Evolutionary conservation across 495 filamentous ascomycete genomes (phyloP).

Genomic region (Daldinia vernicosa): DNA sequence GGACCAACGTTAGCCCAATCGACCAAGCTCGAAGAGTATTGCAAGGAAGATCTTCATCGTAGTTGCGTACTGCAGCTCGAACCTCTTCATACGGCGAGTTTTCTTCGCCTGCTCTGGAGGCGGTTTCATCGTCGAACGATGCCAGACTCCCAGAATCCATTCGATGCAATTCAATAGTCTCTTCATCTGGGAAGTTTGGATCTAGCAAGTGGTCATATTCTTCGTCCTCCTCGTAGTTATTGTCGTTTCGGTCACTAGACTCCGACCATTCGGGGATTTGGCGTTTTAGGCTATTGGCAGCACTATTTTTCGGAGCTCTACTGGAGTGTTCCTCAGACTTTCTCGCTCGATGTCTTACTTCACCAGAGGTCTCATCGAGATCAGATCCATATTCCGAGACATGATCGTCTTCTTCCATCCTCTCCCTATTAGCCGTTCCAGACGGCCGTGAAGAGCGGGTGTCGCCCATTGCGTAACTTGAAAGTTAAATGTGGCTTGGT

Average conservation of each 20-base stretch:
- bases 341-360: conserved; percentile 35
- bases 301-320: conserved; percentile 34
- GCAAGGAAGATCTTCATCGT: conserved; percentile 71
- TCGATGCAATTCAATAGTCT: conserved; percentile 44
- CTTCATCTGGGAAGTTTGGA: conserved; percentile 58
- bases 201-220: conserved; percentile 58
- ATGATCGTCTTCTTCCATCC: conserved; percentile 37
- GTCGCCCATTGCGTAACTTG: conserved; percentile 8
- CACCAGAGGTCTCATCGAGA: conserved; percentile 42
- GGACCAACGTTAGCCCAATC: conserved; percentile 71
- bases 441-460: conserved; percentile 28
- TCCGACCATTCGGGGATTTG: conserved; percentile 49
- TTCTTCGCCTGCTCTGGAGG: conserved; percentile 45
- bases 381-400: conserved; percentile 45
- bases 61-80: conserved; percentile 67
- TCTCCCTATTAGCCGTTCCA: conserved; percentile 36
- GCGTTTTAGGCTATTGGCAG: conserved; percentile 47
- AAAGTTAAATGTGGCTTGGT: background rate
- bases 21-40: conserved; percentile 80
- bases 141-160: conserved; percentile 33
- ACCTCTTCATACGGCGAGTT: conserved; percentile 79
- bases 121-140: conserved; percentile 51
- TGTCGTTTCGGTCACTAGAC: conserved; percentile 38
- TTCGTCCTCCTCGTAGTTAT: conserved; percentile 51
- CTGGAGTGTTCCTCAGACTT: conserved; percentile 21